Evolutionary conservation across 306 rosid genomes (phyloP).

Genomic region (Lupinus albus): DNA sequence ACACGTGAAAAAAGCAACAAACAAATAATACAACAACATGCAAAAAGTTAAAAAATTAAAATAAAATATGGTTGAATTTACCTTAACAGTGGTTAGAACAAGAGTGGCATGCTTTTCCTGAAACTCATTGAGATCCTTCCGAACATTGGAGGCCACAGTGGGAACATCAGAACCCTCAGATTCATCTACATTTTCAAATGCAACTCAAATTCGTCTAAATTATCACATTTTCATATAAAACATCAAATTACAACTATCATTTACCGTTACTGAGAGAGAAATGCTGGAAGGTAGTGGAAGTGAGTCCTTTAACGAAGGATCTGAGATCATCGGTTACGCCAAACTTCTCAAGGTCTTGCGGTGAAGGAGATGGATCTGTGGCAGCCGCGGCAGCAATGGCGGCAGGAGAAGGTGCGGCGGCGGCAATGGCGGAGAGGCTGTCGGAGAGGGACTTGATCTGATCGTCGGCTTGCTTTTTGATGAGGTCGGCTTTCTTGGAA

Average conservation of each 20-base stretch:
- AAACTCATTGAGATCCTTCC: conserved; percentile 94
- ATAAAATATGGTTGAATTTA: conserved; percentile 38
- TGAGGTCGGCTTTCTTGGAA: conserved; percentile 82
- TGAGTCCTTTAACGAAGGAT: conserved; percentile 83
- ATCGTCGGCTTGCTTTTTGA: conserved; percentile 84
- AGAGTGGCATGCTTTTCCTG: conserved; percentile 95
- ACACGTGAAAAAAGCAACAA: not conserved
- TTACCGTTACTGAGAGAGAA: conserved; percentile 76
- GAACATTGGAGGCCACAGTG: conserved; percentile 68
- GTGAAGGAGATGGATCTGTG: conserved; percentile 47
- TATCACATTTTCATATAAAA: conserved; percentile 30
- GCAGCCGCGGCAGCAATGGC: conserved; percentile 21
- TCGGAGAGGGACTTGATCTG: conserved; percentile 88
- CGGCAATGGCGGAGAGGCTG: conserved; percentile 55
- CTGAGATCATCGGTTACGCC: conserved; percentile 87
- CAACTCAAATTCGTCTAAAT: conserved; percentile 26
- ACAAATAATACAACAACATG: not conserved
- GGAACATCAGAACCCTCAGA: conserved; percentile 63
- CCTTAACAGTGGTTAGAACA: conserved; percentile 89
- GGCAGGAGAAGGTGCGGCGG: conserved; percentile 28
- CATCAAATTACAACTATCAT: no score
- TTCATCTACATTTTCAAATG: conserved; percentile 58
- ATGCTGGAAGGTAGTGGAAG: conserved; percentile 80
- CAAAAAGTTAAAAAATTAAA: not conserved
- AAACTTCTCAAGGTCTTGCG: conserved; percentile 55